These are phyloP conservation scores for Penicillium sp. DNA, from an alignment of 2,329 filamentous ascomycete species.

Conservation along the genomic window DNA sequence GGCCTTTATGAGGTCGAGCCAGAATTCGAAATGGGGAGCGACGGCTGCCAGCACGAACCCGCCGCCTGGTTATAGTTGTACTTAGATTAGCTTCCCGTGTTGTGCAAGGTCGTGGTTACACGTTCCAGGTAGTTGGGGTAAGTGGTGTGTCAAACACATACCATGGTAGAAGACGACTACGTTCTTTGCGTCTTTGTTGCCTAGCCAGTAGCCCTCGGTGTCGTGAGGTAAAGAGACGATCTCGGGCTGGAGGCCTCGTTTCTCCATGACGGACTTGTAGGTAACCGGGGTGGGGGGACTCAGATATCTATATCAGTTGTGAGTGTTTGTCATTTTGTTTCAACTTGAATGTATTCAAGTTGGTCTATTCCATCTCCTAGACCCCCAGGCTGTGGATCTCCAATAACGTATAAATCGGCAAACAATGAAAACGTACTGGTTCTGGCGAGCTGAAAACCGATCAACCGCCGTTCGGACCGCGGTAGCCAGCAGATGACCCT, in stretches of 20 bases:
- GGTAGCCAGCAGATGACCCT: constrained; percentile 38
- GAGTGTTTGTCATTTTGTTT: background rate
- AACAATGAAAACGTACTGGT: constrained; percentile 43
- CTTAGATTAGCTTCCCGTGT: constrained; percentile 8
- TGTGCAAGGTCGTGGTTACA: background rate
- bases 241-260: constrained; percentile 32
- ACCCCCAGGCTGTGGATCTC: no score
- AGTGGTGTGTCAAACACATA: constrained; percentile 23
- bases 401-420: no score
- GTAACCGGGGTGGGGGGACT: constrained; percentile 26
- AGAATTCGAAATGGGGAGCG: constrained; percentile 51
- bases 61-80: constrained; percentile 47
- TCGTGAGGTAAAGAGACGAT: constrained; percentile 36
- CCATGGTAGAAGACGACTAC: constrained; percentile 46
- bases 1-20: constrained; percentile 43
- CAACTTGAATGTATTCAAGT: no score
- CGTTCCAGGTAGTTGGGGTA: background rate
- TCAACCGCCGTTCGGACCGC: constrained; percentile 32
- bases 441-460: constrained; percentile 33
- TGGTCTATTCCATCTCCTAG: no score
- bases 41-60: constrained; percentile 55
- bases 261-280: constrained; percentile 33
- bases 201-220: constrained; percentile 44
- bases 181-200: constrained; percentile 43
- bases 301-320: constrained; percentile 25